Percentiles rank a stretch among this genome's conserved stretches.
Conservation (phyloP, 2,329 filamentous ascomycete species). For the Oidium heveae region DNA sequence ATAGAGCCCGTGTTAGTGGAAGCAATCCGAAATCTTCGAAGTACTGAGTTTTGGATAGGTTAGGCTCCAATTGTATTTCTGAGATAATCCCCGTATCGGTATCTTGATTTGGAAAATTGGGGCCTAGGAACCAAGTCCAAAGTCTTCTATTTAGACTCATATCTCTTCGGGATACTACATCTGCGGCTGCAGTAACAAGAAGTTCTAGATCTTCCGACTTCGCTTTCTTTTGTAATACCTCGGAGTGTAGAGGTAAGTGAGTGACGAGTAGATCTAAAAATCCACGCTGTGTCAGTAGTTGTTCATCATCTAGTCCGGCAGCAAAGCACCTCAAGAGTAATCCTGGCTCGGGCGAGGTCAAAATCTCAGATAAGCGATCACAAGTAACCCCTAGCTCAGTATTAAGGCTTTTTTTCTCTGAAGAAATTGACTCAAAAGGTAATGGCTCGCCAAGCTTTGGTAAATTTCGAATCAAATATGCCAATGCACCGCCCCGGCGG, state of each 20-base stretch:
- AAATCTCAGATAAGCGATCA: slow-evolving; percentile 32
- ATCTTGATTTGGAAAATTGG: slow-evolving; percentile 28
- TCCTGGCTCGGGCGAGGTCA: slow-evolving; percentile 74
- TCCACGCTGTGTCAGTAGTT: slow-evolving; percentile 76
- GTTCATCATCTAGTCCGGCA: slow-evolving; percentile 64
- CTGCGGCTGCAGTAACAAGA: slow-evolving; percentile 57
- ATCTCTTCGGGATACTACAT: slow-evolving; percentile 69
- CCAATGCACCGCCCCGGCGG: slow-evolving; percentile 62
- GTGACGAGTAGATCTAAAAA: slow-evolving; percentile 84
- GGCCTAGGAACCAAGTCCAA: slow-evolving; percentile 91
- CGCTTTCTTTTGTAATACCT: slow-evolving; percentile 51
- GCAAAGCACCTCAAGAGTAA: slow-evolving; percentile 78
- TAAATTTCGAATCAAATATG: slow-evolving; percentile 57
- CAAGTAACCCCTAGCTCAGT: slow-evolving; percentile 17
- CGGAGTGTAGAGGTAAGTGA: slow-evolving; percentile 63
- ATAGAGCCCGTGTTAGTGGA: slow-evolving; percentile 46
- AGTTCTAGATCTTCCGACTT: slow-evolving; percentile 55
- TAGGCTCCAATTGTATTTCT: slow-evolving; percentile 9
- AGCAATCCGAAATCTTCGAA: slow-evolving; percentile 60
- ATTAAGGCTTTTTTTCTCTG: slow-evolving; percentile 8
- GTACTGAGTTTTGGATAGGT: slow-evolving; percentile 41
- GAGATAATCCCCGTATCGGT: slow-evolving; percentile 18
- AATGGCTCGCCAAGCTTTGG: slow-evolving; percentile 35
- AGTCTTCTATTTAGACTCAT: slow-evolving; percentile 90
- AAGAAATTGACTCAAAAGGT: slow-evolving; percentile 12